A percentile compares a stretch with the other conserved stretches of the same genome.
Evolutionary conservation across 2,329 filamentous ascomycete genomes (phyloP).

Genomic region (Scytalidium sp.): DNA sequence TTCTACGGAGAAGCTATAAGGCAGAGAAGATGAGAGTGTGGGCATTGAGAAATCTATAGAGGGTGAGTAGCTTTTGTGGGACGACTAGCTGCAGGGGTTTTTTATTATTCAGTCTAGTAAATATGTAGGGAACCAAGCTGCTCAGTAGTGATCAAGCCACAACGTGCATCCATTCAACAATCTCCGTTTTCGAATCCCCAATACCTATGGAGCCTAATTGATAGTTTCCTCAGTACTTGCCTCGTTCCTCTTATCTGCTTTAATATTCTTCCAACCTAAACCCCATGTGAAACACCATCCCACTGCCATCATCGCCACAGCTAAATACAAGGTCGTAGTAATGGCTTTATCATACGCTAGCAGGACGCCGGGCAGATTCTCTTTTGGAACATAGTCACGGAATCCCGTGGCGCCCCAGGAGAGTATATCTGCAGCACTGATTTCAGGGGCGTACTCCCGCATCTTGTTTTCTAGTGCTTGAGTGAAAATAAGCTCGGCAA

Average conservation of each 20-base stretch:
- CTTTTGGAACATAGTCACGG: background rate
- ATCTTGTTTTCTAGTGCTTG: slow-evolving; percentile 22
- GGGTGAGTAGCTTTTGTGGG: too few species aligned
- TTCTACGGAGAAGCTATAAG: too few species aligned
- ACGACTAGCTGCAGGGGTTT: too few species aligned
- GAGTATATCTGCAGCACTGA: slow-evolving; percentile 30
- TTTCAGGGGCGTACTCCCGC: slow-evolving; percentile 21
- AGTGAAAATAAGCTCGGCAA: slow-evolving; percentile 25
- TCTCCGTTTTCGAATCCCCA: too few species aligned
- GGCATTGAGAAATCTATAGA: too few species aligned
- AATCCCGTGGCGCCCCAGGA: slow-evolving; percentile 32
- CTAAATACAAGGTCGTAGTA: background rate
- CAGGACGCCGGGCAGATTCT: background rate
- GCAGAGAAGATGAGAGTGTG: too few species aligned
- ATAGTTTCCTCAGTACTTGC: background rate
- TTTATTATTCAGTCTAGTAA: too few species aligned
- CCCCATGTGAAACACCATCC: slow-evolving; percentile 2
- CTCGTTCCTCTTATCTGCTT: background rate
- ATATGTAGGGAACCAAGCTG: too few species aligned
- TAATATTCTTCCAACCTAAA: slow-evolving; percentile 8
- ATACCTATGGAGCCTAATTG: background rate
- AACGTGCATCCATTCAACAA: too few species aligned
- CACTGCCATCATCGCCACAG: background rate
- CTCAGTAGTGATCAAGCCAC: too few species aligned
- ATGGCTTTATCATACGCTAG: slow-evolving; percentile 1